Evolutionary conservation across 169 alveolate species (phyloP), one percentile per base, ranked within the genome.

Genomic region (Plasmodium malariae): DNA sequence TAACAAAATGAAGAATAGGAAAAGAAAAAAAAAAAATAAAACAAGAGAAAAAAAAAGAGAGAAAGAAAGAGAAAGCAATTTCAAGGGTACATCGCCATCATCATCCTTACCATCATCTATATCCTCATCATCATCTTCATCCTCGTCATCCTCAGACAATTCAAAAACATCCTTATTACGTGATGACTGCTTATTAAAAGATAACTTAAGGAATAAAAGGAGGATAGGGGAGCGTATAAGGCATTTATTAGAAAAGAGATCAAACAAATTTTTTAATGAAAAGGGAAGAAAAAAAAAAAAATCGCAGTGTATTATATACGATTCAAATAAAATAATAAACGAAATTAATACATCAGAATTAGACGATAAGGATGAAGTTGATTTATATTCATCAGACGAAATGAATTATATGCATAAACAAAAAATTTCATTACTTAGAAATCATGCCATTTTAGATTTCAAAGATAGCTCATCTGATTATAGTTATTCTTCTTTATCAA

Each of bases 301-400:
- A 28, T 26, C 45, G 4, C 43, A 67, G 24, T 67, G 40, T 24
- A 19, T 67, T 19, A 67, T 67, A 34, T 43, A 67, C 24, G 76
- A 40, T 67, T 36, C 76, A 7, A 43, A 67, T 67, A 24, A 49
- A n/a, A 9, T 70, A 70, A 24, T 70, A 45, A 48, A 49, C 48
- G 65, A 70, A 70, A 70, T 70, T 19, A 70, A 24, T 54, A 28
- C 65, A 70, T 24, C 62, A 2, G 85, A 70, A 24, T 48, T 70
- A 12, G 85, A 70, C 6, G 54, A 70, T 11, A 48, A 48, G 5
- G 48, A 30, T 49, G 65, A 48, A 6, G 19, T 26, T 7, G 49
- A 70, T 48, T 3, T 28, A 49, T 48, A 30, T 48, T 24, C 85
- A 24, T 30, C 28, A 19, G 21, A 48, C 21, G 32, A 45, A n/a